These are phyloP conservation scores for Hypoxylon fragiforme DNA, from an alignment of 495 filamentous ascomycete genomes.

Conservation along the genomic window DNA sequence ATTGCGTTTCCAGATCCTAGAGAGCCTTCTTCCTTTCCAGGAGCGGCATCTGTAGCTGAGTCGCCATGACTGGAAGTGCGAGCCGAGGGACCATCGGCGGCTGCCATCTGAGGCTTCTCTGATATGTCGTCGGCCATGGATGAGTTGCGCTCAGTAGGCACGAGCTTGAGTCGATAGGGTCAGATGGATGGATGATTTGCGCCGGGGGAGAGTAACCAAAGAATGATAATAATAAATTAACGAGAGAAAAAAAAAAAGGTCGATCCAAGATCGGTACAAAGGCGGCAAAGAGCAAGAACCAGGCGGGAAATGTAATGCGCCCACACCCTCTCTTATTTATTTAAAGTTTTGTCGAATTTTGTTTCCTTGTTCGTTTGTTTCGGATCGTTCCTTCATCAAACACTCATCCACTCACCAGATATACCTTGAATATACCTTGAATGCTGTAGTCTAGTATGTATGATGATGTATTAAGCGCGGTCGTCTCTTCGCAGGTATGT, in stretches of 20 bases:
- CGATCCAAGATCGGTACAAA: too few relatives aligned
- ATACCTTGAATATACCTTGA: too few relatives aligned
- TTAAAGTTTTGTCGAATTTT: neutral
- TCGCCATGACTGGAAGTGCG: slow-evolving; percentile 41
- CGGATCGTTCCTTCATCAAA: neutral
- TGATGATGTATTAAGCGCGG: too few relatives aligned
- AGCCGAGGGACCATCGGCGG: slow-evolving; percentile 22
- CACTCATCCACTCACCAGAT: too few relatives aligned
- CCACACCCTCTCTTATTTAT: slow-evolving; percentile 7
- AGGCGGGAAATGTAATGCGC: slow-evolving; percentile 5
- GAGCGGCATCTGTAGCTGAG: slow-evolving; percentile 20
- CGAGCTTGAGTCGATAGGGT: neutral
- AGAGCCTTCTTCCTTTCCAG: slow-evolving; percentile 16
- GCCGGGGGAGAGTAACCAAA: too few relatives aligned
- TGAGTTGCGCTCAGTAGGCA: slow-evolving; percentile 1
- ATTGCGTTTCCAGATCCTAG: slow-evolving; percentile 25
- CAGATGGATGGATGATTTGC: neutral
- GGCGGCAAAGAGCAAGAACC: slow-evolving; percentile 4
- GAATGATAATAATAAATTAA: too few relatives aligned
- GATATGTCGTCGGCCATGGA: slow-evolving; percentile 34
- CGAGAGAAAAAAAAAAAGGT: slow-evolving; percentile 1
- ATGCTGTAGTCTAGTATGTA: too few relatives aligned
- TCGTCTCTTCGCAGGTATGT: too few relatives aligned
- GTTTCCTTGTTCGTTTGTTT: slow-evolving; percentile 1
- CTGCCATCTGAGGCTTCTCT: slow-evolving; percentile 36